Evolutionary conservation across 2,329 filamentous ascomycete species (phyloP).

Genomic region (Aspergillus pseudoviridinutans): DNA sequence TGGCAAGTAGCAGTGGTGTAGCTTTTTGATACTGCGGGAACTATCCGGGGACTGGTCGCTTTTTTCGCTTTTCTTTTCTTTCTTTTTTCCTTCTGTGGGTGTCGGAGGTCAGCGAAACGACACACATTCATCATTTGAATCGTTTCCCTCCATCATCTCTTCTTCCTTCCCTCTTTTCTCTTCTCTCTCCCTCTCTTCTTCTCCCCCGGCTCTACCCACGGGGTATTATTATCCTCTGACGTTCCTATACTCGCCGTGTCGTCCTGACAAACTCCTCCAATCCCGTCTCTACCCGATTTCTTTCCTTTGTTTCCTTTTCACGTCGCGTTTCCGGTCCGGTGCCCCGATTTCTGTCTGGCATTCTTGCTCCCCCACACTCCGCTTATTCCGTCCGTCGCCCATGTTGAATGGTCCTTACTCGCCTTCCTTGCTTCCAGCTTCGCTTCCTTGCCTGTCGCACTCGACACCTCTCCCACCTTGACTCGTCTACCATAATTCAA

Average conservation of each 20-base stretch:
- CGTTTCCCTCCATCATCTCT: neutral
- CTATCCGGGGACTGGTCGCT: neutral
- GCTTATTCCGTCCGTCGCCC: constrained; percentile 25
- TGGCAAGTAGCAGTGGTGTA: too few relatives aligned
- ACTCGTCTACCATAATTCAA: neutral
- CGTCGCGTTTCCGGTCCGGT: constrained; percentile 25
- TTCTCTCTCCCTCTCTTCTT: neutral
- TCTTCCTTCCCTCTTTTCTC: neutral
- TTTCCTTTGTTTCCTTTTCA: constrained; percentile 6
- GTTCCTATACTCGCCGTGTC: constrained; percentile 22
- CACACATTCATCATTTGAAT: neutral
- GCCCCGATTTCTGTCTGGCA: constrained; percentile 26
- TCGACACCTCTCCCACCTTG: constrained; percentile 4
- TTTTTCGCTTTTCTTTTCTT: neutral
- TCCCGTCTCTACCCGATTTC: constrained; percentile 9
- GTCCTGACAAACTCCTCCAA: constrained; percentile 15
- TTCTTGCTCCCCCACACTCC: constrained; percentile 34
- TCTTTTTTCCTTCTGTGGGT: constrained; percentile 1
- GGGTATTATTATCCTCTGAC: constrained; percentile 4
- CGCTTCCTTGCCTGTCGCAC: neutral
- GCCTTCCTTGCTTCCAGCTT: neutral
- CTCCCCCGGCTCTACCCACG: neutral
- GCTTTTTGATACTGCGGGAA: neutral
- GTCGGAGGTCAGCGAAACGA: neutral
- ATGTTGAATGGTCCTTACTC: constrained; percentile 10